These are phyloP conservation scores for Termitomyces sp. DNA, from an alignment of 768 basidiomycete species.

Conservation along the genomic window DNA sequence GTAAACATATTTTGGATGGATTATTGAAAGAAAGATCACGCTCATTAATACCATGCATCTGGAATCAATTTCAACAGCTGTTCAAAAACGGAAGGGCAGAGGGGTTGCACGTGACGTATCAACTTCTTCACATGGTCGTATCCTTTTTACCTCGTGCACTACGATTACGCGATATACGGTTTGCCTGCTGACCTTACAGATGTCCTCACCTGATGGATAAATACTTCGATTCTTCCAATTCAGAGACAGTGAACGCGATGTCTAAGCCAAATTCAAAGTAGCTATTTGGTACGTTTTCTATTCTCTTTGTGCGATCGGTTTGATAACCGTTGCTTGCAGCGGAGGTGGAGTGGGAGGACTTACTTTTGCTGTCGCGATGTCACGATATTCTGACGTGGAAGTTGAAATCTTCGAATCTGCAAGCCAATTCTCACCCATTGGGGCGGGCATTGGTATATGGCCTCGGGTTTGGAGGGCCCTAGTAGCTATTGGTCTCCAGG, in stretches of 20 bases:
- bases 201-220: background rate
- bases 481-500: slow-evolving; percentile 34
- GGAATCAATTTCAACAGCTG: background rate
- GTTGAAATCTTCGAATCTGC: slow-evolving; percentile 19
- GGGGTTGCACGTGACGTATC: background rate
- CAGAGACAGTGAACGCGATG: background rate
- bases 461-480: slow-evolving; percentile 37
- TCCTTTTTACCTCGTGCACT: no score
- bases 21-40: background rate
- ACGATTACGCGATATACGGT: background rate
- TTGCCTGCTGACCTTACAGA: background rate
- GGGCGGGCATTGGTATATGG: slow-evolving; percentile 19
- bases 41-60: background rate
- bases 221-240: background rate
- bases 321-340: background rate
- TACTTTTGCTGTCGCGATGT: slow-evolving; percentile 17
- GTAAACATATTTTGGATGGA: slow-evolving; percentile 1
- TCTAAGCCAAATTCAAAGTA: slow-evolving; percentile 8
- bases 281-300: slow-evolving; percentile 8
- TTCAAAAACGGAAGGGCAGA: background rate
- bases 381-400: slow-evolving; percentile 11
- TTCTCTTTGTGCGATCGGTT: background rate
- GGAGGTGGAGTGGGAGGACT: slow-evolving; percentile 20
- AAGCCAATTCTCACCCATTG: slow-evolving; percentile 15
- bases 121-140: background rate